phyloP scores from a whole-genome alignment of 2,329 filamentous ascomycete species.

The Talaromyces marneffei region DNA sequence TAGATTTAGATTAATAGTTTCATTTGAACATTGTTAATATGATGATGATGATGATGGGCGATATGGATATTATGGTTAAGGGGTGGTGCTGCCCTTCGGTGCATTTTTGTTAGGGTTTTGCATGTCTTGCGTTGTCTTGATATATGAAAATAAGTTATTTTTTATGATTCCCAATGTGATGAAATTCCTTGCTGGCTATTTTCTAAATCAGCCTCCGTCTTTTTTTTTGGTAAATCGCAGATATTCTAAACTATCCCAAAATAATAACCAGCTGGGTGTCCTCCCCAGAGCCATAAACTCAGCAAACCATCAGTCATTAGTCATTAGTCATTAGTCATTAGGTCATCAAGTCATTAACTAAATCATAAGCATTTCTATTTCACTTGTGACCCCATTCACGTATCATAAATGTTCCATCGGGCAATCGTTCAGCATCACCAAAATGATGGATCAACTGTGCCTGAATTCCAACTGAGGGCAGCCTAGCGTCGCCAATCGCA shows the following conservation, averaged over 20 bases:
- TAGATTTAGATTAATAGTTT: conserved; percentile 17
- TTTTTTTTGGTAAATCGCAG: not conserved
- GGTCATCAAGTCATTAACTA: too few relatives aligned
- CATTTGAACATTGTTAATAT: too few relatives aligned
- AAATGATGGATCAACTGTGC: conserved; percentile 25
- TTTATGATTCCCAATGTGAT: conserved; percentile 1
- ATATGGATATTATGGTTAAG: not conserved
- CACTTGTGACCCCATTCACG: not conserved
- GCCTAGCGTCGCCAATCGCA: conserved; percentile 21
- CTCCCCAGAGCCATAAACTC: not conserved
- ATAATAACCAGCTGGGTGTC: not conserved
- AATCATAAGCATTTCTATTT: not conserved
- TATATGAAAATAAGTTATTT: conserved; percentile 1
- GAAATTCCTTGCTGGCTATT: not conserved
- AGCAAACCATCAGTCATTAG: not conserved
- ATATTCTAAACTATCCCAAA: not conserved
- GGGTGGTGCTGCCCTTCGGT: not conserved
- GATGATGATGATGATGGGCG: not conserved
- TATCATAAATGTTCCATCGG: not conserved
- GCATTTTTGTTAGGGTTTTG: not conserved
- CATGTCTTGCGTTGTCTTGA: not conserved
- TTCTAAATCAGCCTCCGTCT: not conserved
- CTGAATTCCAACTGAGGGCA: conserved; percentile 16
- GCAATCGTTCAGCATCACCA: conserved; percentile 15
- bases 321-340: not conserved